Evolutionary conservation across 768 basidiomycete species (phyloP).

Genomic region (Mycena albidolilacea): DNA sequence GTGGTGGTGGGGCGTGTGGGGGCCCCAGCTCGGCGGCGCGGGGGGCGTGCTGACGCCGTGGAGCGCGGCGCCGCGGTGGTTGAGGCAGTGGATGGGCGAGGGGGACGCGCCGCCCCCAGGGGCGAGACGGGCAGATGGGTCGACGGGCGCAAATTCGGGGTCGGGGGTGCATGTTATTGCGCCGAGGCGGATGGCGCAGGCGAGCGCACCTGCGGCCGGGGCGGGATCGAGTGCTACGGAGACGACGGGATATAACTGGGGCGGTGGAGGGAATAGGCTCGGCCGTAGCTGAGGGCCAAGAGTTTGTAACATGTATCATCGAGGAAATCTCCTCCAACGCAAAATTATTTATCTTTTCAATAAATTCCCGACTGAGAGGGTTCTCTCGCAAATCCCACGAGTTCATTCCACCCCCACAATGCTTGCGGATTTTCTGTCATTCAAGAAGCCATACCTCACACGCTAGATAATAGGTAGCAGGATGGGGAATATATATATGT

Average conservation of each 20-base stretch:
- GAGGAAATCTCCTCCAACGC: no score
- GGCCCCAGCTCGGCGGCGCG: conserved; percentile 57
- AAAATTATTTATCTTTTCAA: no score
- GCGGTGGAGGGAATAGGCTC: conserved; percentile 44
- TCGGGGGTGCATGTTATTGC: conserved; percentile 73
- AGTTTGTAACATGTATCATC: conserved; percentile 30
- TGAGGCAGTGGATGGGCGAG: conserved; percentile 66
- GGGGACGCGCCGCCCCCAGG: conserved; percentile 44
- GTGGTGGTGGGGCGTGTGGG: conserved; percentile 86
- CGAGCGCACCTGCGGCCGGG: background rate
- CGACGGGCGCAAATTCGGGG: conserved; percentile 53
- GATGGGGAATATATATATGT: no score
- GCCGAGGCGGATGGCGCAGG: conserved; percentile 55
- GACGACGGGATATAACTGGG: conserved; percentile 39
- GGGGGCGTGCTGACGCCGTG: conserved; percentile 57
- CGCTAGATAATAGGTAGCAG: no score
- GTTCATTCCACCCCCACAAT: no score
- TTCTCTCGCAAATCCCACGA: no score
- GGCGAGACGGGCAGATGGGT: conserved; percentile 46
- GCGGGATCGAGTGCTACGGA: background rate
- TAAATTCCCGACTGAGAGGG: no score
- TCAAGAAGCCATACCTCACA: no score
- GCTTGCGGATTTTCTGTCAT: no score
- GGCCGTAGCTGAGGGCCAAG: conserved; percentile 7
- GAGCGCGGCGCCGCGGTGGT: conserved; percentile 73